Evolutionary conservation across 805 yeast species (phyloP), one percentile per base, ranked within the genome.

Genomic region (Nakazawaea anatomiae): DNA sequence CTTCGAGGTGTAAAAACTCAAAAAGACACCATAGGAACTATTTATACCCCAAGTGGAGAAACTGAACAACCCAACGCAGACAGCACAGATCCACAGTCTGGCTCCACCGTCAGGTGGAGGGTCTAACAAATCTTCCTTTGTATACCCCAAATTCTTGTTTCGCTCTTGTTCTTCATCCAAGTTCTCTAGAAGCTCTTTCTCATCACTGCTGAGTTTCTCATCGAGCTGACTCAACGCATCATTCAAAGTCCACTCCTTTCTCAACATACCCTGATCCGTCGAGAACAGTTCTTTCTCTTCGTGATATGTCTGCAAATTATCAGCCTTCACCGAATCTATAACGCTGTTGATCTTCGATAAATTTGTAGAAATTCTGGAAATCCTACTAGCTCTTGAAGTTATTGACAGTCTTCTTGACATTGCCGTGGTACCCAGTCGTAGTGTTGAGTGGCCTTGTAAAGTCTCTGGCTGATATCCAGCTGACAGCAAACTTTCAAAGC

Each of bases 41-140:
- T 80, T 80, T 57, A 81, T 73, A 5, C 90, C 90, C 89, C 89
- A 85, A 0, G 87, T 76, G 29, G 76, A 64, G 52, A 80, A 75
- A 61, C 76, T 74, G 9, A 76, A 61, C 25, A 75, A 50, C 42
- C 74, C 67, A 0, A 75, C 70, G 38, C 79, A 72, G 31, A 73
- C 52, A 10, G 76, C 73, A 10, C 76, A 68, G 0, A 79, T 76
- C 87, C 88, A 83, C 4, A 83, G 84, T 56, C 82, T 81, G 0
- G 88, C 87, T 27, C 81, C 80, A 59, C 73, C 74, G 58, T 78
- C 86, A 6, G 80, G 79, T 0, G 72, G 71, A 8, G 55, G 50
- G 42, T 63, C 67, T 1, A 58, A 34, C n/a, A 38, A 38, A 3
- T 38, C 47, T 30, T 42, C 48, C 28, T 32, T 51, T 12, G 47